Conservation (phyloP, 768 basidiomycete genomes). For the button mushroom (Agaricus bisporus) region DNA sequence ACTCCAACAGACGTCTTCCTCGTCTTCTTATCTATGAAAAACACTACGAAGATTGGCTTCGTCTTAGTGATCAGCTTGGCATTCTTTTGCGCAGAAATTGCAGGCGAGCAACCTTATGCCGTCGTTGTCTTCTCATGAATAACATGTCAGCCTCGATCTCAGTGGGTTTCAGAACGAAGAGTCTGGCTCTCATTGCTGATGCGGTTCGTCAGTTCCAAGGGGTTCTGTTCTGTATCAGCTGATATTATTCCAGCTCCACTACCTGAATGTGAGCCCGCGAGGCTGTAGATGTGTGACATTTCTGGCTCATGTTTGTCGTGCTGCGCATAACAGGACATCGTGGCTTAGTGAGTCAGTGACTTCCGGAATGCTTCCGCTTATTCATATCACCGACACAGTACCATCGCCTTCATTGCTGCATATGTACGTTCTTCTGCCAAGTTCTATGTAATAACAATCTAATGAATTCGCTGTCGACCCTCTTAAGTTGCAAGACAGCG, state of each 20-base stretch:
- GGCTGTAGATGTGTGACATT: conserved; percentile 9
- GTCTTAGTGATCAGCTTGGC: conserved; percentile 39
- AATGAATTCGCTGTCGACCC: conserved; percentile 1
- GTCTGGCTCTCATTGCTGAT: conserved; percentile 51
- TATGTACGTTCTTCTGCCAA: conserved; percentile 27
- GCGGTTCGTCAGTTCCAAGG: conserved; percentile 31
- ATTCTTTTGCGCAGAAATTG: conserved; percentile 47
- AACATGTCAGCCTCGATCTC: background rate
- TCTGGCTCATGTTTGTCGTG: background rate
- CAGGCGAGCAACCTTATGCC: conserved; percentile 23
- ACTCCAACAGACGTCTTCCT: background rate
- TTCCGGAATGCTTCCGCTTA: background rate
- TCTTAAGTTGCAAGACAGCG: conserved; percentile 35
- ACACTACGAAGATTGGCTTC: conserved; percentile 38
- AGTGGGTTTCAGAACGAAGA: conserved; percentile 53
- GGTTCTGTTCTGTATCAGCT: background rate
- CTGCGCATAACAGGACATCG: conserved; percentile 30
- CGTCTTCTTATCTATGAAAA: conserved; percentile 30
- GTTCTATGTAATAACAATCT: conserved; percentile 7
- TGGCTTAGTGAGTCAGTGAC: conserved; percentile 33
- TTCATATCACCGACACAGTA: conserved; percentile 19
- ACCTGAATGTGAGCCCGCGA: conserved; percentile 36
- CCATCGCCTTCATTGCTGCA: conserved; percentile 40
- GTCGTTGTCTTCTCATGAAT: background rate
- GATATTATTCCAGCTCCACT: conserved; percentile 39